phyloP scores from a whole-genome alignment of 495 filamentous ascomycete species.

The Aspergillus egyptiacus region DNA sequence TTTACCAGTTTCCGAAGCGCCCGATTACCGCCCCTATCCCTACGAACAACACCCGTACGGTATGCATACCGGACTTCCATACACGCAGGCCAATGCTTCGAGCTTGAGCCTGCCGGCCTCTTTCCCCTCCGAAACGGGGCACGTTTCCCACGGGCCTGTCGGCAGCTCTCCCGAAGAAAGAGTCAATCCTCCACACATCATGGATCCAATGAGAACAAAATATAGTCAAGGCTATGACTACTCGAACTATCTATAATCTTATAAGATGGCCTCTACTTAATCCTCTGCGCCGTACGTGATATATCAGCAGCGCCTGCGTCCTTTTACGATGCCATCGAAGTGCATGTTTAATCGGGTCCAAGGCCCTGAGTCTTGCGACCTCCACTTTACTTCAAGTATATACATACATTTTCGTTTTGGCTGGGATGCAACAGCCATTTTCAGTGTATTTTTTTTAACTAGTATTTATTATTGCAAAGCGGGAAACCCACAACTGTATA shows the following conservation, averaged over 20 bases:
- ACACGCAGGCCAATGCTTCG: slow-evolving; percentile 33
- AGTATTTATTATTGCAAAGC: slow-evolving; percentile 2
- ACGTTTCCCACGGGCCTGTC: slow-evolving; percentile 16
- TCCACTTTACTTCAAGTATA: slow-evolving; percentile 4
- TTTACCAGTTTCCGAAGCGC: slow-evolving; percentile 29
- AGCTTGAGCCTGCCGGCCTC: slow-evolving; percentile 35
- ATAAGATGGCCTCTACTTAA: slow-evolving; percentile 3
- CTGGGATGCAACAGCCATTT: background rate
- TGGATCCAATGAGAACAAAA: slow-evolving; percentile 29
- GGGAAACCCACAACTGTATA: slow-evolving; percentile 10
- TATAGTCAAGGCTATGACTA: slow-evolving; percentile 34
- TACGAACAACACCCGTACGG: slow-evolving; percentile 30
- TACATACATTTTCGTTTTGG: too few relatives aligned
- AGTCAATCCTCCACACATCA: slow-evolving; percentile 21
- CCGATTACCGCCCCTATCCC: slow-evolving; percentile 33
- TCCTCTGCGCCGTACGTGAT: slow-evolving; percentile 8
- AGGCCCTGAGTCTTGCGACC: too few relatives aligned
- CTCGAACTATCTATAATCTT: slow-evolving; percentile 29
- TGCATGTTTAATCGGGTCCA: slow-evolving; percentile 8
- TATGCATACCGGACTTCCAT: slow-evolving; percentile 27
- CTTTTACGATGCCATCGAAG: background rate
- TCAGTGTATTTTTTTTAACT: slow-evolving; percentile 6
- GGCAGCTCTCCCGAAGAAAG: slow-evolving; percentile 22
- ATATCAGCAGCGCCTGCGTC: slow-evolving; percentile 2
- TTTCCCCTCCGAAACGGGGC: slow-evolving; percentile 26